Evolutionary conservation across 768 basidiomycete species (phyloP).

Genomic region (Lactarius psammicola): DNA sequence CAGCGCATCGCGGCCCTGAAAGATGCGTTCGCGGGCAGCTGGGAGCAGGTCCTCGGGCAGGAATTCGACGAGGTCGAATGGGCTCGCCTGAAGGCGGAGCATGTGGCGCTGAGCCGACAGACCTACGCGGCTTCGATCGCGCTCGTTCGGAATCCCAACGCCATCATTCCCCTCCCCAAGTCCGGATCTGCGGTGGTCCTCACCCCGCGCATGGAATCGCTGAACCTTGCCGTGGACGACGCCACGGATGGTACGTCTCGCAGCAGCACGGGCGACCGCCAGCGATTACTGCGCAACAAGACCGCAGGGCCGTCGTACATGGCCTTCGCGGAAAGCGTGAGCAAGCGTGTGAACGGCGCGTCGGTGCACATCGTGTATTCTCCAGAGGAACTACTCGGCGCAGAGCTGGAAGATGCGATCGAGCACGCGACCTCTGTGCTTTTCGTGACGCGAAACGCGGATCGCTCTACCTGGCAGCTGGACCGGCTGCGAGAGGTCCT

Average conservation of each 20-base stretch:
- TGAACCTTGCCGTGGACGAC: conserved; percentile 28
- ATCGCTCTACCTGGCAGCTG: conserved; percentile 58
- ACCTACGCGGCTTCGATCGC: conserved; percentile 51
- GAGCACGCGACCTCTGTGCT: conserved; percentile 37
- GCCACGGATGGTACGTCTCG: no score
- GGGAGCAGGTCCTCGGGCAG: conserved; percentile 40
- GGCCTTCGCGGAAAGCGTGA: conserved; percentile 45
- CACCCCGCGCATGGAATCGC: conserved; percentile 55
- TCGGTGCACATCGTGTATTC: conserved; percentile 50
- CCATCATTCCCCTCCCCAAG: conserved; percentile 37
- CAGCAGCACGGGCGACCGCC: no score
- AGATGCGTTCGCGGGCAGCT: conserved; percentile 46
- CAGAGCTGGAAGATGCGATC: conserved; percentile 22
- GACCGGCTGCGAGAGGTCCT: conserved; percentile 39
- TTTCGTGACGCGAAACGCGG: conserved; percentile 59
- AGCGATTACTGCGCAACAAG: no score
- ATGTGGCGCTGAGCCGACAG: conserved; percentile 43
- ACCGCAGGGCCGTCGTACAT: conserved; percentile 52
- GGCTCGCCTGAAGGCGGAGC: conserved; percentile 40
- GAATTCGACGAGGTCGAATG: conserved; percentile 35
- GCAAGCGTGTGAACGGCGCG: conserved; percentile 34
- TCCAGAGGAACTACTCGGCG: conserved; percentile 22
- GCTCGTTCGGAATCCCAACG: conserved; percentile 43
- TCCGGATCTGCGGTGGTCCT: conserved; percentile 40
- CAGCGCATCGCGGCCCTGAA: conserved; percentile 52